Base-by-base conservation (phyloP, 306 rosid species). In the Alnus glutinosa region DNA sequence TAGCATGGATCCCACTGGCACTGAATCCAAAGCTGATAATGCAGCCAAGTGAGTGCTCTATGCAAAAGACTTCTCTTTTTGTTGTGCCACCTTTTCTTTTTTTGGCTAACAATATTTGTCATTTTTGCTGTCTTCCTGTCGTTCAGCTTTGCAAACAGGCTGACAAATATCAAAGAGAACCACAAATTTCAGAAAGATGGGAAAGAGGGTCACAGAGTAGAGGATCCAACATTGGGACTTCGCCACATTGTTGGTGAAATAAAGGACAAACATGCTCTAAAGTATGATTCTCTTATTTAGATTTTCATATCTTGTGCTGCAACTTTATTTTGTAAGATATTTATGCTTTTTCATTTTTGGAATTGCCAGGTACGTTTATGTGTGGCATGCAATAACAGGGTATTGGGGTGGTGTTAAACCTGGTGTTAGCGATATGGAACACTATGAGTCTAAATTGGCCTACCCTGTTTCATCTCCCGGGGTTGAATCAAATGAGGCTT, bases 371-470 rank as follows among this genome's bases (percentile, higher is more conserved):
- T 78, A 88, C 28, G 88, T 93, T 62, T 94, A 90, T 73, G 94
- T 92, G 67, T 94, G 98, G 96, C 97, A 94, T 78, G 97, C 98
- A 5, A 89, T 94, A 80, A 89, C 94, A 14, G 98, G 98, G 28
- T 94, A 94, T 49, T 94, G 97, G 98, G 98, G 98, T 3, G 98
- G 97, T 69, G 97, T 94, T 72, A 89, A 83, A 70, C 92, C 97
- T 46, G 93, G 83, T 28, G 86, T 71, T 77, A 34, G 78, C 3
- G 93, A 80, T 39, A 94, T 90, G 97, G 92, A 92, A 75, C 97
- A 88, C 66, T 94, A 89, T 0, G 97, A 94, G 3, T 81, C 98
- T 13, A 82, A 86, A 72, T 70, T 94, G 86, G 58, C 90, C 7
- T 92, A 80, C 83, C 98, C 97, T 0, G 78, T 92, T 23, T 78